Percentiles rank a stretch among this genome's conserved stretches.
phyloP scores from a whole-genome alignment of 768 basidiomycete species.

The Leccinum variicolor region DNA sequence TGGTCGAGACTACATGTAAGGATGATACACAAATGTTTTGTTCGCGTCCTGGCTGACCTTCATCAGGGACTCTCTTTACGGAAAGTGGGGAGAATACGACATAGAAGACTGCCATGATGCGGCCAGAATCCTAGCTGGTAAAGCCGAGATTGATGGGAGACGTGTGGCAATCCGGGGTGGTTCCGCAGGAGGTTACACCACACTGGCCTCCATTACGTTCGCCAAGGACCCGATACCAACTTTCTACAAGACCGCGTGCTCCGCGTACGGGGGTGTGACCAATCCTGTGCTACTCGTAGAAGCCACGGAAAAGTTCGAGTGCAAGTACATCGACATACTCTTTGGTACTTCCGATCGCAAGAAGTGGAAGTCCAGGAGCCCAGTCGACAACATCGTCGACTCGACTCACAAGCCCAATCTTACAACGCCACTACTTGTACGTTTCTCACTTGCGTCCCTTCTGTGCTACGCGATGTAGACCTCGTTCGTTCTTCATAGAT shows the following conservation, averaged over 20 bases:
- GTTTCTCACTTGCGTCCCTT: conserved; percentile 12
- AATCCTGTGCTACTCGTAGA: conserved; percentile 48
- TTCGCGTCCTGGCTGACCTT: conserved; percentile 3
- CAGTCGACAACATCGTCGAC: conserved; percentile 15
- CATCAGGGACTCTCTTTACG: conserved; percentile 46
- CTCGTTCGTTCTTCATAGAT: not conserved
- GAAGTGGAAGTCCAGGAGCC: conserved; percentile 2
- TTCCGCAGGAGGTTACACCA: conserved; percentile 64
- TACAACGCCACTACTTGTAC: conserved; percentile 42
- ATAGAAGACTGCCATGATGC: conserved; percentile 50
- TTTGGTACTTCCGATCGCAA: conserved; percentile 43
- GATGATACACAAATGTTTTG: not conserved
- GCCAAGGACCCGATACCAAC: conserved; percentile 47
- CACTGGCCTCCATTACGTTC: conserved; percentile 44
- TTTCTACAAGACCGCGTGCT: conserved; percentile 57
- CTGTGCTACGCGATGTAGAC: not conserved
- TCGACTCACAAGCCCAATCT: not conserved
- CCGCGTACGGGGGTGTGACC: conserved; percentile 60
- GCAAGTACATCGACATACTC: conserved; percentile 42
- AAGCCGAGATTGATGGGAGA: not conserved
- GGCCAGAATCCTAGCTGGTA: not conserved
- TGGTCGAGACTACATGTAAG: conserved; percentile 59
- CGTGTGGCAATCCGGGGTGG: not conserved
- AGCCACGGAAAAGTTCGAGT: not conserved
- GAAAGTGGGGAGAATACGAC: conserved; percentile 72